Percentiles rank a stretch among this genome's conserved stretches.
These are phyloP conservation scores for Suillus discolor DNA, from an alignment of 768 basidiomycete genomes.

Conservation along the genomic window DNA sequence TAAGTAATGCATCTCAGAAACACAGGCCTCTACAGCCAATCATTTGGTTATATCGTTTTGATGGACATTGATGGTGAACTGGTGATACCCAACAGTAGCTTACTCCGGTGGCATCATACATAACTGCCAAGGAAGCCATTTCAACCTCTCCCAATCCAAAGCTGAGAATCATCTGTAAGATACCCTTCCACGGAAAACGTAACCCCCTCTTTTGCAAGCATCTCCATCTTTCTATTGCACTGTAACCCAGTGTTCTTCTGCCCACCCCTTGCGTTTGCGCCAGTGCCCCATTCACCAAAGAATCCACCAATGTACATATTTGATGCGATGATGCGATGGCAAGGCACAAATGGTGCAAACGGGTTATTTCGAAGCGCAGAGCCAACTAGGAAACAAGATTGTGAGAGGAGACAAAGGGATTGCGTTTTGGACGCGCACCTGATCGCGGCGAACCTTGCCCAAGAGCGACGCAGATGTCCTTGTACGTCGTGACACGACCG, in stretches of 20 bases:
- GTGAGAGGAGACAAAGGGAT: constrained; percentile 1
- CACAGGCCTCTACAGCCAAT: neutral
- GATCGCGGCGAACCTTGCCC: constrained; percentile 64
- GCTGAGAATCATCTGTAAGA: constrained; percentile 29
- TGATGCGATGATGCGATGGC: constrained; percentile 70
- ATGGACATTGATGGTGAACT: neutral
- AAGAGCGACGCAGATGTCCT: constrained; percentile 49
- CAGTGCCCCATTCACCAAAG: constrained; percentile 58
- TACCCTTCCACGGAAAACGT: constrained; percentile 47
- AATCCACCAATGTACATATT: constrained; percentile 65
- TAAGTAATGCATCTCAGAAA: no score
- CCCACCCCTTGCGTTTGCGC: constrained; percentile 28
- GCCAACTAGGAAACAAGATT: constrained; percentile 47
- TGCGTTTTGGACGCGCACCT: constrained; percentile 37
- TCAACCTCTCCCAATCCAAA: constrained; percentile 16
- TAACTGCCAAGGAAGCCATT: neutral
- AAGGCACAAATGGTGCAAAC: constrained; percentile 67
- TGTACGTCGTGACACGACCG: constrained; percentile 60
- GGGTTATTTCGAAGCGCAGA: constrained; percentile 65
- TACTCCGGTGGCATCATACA: neutral
- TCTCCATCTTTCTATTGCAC: constrained; percentile 48
- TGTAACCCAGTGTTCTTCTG: constrained; percentile 37
- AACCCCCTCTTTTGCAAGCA: constrained; percentile 58
- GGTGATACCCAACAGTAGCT: neutral
- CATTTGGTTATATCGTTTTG: neutral